These are phyloP conservation scores for Begonia fuchsioides DNA, from an alignment of 306 rosid species.

Conservation along the genomic window DNA sequence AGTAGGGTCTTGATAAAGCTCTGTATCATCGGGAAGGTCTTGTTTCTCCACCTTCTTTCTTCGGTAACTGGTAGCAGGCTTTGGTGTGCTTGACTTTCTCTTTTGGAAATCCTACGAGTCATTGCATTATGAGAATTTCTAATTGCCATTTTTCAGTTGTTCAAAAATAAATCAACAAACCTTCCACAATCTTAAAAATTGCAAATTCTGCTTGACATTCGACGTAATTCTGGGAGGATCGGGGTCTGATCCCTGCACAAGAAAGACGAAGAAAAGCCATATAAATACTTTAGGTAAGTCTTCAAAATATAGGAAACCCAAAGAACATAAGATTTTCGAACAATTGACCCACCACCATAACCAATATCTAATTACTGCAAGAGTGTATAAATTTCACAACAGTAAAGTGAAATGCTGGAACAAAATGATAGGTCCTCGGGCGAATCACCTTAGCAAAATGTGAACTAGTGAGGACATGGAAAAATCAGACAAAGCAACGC, in stretches of 20 bases:
- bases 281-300: not conserved
- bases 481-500: too few relatives aligned
- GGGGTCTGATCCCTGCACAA: conserved; percentile 31
- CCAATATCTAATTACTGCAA: too few relatives aligned
- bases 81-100: conserved; percentile 36
- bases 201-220: conserved; percentile 79
- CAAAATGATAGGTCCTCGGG: too few relatives aligned
- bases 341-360: too few relatives aligned
- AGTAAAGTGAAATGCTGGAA: too few relatives aligned
- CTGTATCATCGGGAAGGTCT: conserved; percentile 27
- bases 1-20: conserved; percentile 63
- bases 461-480: too few relatives aligned
- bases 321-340: too few relatives aligned
- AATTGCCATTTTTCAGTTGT: not conserved
- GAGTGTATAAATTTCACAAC: too few relatives aligned
- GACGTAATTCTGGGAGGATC: conserved; percentile 73
- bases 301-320: too few relatives aligned
- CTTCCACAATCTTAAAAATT: conserved; percentile 63
- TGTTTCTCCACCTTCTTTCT: conserved; percentile 61
- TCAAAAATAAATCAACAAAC: conserved; percentile 14
- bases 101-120: conserved; percentile 50
- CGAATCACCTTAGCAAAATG: too few relatives aligned
- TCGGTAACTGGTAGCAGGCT: conserved; percentile 85
- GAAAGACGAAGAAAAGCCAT: too few relatives aligned
- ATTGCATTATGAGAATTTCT: conserved; percentile 10